Percentiles rank a stretch among this genome's conserved stretches.
These are phyloP conservation scores for Beta lomatogona DNA, from an alignment of 179 eudicot species.

Conservation along the genomic window DNA sequence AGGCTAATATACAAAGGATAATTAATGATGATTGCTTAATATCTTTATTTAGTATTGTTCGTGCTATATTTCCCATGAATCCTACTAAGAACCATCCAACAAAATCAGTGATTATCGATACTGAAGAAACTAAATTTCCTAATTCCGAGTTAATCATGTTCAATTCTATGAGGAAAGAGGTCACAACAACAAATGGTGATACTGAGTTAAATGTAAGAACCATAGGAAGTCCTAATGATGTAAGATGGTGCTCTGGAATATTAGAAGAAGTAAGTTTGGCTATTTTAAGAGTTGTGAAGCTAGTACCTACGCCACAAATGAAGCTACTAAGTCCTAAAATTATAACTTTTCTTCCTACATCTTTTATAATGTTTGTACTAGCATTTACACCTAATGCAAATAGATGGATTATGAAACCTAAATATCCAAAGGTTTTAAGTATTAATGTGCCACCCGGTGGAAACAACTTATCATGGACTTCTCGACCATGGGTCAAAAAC, in stretches of 20 bases:
- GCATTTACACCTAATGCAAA: slow-evolving; percentile 36
- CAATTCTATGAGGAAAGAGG: slow-evolving; percentile 34
- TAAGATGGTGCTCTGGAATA: neutral
- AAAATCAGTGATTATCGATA: slow-evolving; percentile 30
- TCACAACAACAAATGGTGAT: slow-evolving; percentile 35
- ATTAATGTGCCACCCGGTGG: slow-evolving; percentile 30
- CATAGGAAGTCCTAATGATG: slow-evolving; percentile 13
- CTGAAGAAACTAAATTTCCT: slow-evolving; percentile 37
- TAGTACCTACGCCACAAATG: neutral
- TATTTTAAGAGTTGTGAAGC: slow-evolving; percentile 14
- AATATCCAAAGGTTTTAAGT: slow-evolving; percentile 31
- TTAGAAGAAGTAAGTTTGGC: neutral
- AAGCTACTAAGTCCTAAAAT: slow-evolving; percentile 21
- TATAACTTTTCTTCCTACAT: slow-evolving; percentile 22
- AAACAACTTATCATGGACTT: slow-evolving; percentile 17
- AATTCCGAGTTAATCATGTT: slow-evolving; percentile 42
- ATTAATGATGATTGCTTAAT: neutral
- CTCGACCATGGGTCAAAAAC: slow-evolving; percentile 6
- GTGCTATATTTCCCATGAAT: slow-evolving; percentile 11
- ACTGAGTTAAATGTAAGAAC: slow-evolving; percentile 20
- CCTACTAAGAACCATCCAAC: slow-evolving; percentile 22
- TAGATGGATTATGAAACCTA: slow-evolving; percentile 35
- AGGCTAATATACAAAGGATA: neutral
- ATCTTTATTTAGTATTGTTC: neutral
- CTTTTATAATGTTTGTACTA: slow-evolving; percentile 8